Percentiles rank a stretch among this genome's conserved stretches.
Evolutionary conservation across 345 rosid genomes (phyloP).

Genomic region (Raphanus raphanistrum): DNA sequence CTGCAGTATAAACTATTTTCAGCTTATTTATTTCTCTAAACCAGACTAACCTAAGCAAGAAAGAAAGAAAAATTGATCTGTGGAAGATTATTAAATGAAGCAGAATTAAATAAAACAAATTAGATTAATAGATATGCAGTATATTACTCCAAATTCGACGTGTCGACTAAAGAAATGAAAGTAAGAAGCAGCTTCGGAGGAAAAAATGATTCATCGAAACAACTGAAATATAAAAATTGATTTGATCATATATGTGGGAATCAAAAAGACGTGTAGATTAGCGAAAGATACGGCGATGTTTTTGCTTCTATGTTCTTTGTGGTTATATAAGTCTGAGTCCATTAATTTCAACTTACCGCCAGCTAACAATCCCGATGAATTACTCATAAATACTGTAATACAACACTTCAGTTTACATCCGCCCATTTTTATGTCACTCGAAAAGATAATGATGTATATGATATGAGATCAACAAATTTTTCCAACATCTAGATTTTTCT

Average conservation of each 20-base stretch:
- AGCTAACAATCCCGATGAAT: constrained; percentile 46
- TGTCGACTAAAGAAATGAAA: constrained; percentile 33
- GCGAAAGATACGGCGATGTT: constrained; percentile 45
- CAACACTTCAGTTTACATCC: constrained; percentile 14
- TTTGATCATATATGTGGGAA: constrained; percentile 32
- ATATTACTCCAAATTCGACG: constrained; percentile 28
- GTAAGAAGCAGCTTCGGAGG: constrained; percentile 31
- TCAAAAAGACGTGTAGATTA: constrained; percentile 44
- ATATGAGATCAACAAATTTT: constrained; percentile 24
- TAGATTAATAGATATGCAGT: constrained; percentile 16
- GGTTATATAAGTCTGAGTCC: constrained; percentile 34
- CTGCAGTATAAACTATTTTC: neutral
- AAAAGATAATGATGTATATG: constrained; percentile 28
- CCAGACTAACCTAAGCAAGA: neutral
- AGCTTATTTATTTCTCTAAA: neutral
- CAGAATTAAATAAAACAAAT: neutral
- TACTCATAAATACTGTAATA: constrained; percentile 32
- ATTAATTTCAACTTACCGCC: constrained; percentile 44
- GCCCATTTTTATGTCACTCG: constrained; percentile 18
- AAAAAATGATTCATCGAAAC: constrained; percentile 25
- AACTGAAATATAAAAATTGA: constrained; percentile 19
- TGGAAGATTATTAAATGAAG: neutral
- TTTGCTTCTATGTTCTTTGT: constrained; percentile 35
- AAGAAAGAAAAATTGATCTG: neutral
- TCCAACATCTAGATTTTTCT: constrained; percentile 14